phyloP scores from a whole-genome alignment of 2,329 filamentous ascomycete genomes.

The Fusarium sterilihyphosum region DNA sequence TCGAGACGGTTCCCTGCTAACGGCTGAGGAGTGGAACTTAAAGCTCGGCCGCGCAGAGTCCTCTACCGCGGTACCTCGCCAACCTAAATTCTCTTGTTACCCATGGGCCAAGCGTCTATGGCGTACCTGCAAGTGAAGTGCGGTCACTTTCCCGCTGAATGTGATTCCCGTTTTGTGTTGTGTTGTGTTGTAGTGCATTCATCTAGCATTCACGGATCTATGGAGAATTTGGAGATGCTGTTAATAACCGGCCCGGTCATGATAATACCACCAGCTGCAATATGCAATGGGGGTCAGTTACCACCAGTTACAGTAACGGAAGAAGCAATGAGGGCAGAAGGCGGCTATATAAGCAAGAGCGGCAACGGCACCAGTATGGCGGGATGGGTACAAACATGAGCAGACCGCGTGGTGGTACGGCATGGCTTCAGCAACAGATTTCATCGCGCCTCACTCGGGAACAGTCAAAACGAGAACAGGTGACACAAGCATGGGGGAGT shows the following conservation, averaged over 20 bases:
- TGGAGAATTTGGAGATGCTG: constrained; percentile 20
- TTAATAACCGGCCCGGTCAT: constrained; percentile 41
- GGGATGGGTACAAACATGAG: constrained; percentile 2
- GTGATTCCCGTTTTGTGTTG: background rate
- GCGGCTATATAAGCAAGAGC: constrained; percentile 25
- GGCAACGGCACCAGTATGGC: constrained; percentile 12
- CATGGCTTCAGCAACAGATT: constrained; percentile 20
- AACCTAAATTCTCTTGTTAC: constrained; percentile 5
- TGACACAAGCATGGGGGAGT: constrained; percentile 15
- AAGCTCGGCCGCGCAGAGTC: constrained; percentile 18
- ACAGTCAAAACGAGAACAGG: constrained; percentile 31
- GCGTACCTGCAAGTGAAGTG: background rate
- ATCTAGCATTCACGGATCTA: constrained; percentile 38
- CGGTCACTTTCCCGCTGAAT: constrained; percentile 1
- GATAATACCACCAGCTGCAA: constrained; percentile 14
- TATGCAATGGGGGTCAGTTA: constrained; percentile 10
- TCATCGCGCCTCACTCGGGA: constrained; percentile 42
- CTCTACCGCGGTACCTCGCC: constrained; percentile 24
- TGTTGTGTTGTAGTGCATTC: constrained; percentile 18
- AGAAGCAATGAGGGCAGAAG: constrained; percentile 12
- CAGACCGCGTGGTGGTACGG: constrained; percentile 18
- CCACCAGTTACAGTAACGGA: constrained; percentile 12
- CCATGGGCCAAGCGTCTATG: constrained; percentile 7
- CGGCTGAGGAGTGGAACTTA: constrained; percentile 32
- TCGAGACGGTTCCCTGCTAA: constrained; percentile 22